Base-by-base conservation (phyloP, 148 eudicot species). In the Arctostaphylos glauca region DNA sequence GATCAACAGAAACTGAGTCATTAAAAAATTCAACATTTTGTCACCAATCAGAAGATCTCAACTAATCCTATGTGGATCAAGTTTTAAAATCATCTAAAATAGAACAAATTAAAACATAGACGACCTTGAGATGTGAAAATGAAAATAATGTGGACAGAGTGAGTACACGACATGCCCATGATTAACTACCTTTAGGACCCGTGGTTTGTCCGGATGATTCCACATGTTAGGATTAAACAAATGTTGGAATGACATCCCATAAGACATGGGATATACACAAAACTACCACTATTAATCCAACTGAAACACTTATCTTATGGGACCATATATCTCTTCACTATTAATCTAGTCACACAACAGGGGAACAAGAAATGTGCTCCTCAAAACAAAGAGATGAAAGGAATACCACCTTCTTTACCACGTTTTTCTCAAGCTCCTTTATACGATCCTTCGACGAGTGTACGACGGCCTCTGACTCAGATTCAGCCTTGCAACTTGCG, bases 371-470 rank as follows among this genome's bases (percentile, higher is more conserved):
- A 6, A 49, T 9, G 56, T 43, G 60, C 19, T 81, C 23, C 50
- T 56, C 62, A 19, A 60, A 58, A 50, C 15, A 82, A 64, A 14
- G 10, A 50, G 15, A 62, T 52, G 9, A 50, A 50, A 46, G n/a
- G 50, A 82, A 13, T 62, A 79, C n/a, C 66, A 64, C 79, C 76
- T 76, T 72, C 60, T 76, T 76, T 62, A 47, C 84, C 62, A 81
- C 82, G 70, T 83, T 85, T 38, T 87, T 91, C 81, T 92, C 95
- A 31, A 88, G 89, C 88, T 87, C 85, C 87, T 90, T 91, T 53
- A 84, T 80, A 75, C 82, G 84, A 79, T 89, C 91, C 79, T 88
- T 89, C 85, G 86, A 85, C 66, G 94, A 84, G 71, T 78, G 75
- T 66, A 82, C 87, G 80, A 85, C 86, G 83, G 90, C 89, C 77